phyloP scores from a whole-genome alignment of 164 flowering plant genomes.

The Buxus sempervirens region DNA sequence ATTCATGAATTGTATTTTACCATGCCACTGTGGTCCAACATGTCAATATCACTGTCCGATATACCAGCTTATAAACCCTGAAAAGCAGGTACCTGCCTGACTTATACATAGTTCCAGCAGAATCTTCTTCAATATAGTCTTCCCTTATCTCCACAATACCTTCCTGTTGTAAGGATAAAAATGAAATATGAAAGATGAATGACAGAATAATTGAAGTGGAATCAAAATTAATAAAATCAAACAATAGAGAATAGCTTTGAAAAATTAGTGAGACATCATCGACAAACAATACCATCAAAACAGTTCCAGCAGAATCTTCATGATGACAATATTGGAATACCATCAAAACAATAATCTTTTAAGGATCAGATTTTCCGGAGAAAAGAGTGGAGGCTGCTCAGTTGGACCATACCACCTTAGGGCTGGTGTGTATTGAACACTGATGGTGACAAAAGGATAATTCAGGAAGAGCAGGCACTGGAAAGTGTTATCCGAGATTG shows the following conservation, averaged over 20 bases:
- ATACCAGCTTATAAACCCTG: neutral
- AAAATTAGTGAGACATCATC: neutral
- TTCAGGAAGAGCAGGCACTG: too few relatives aligned
- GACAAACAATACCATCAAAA: constrained; percentile 4
- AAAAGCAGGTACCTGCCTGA: constrained; percentile 37
- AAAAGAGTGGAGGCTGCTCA: too few relatives aligned
- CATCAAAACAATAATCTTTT: too few relatives aligned
- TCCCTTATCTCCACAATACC: constrained; percentile 94
- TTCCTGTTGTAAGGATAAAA: constrained; percentile 44
- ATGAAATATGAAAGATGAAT: neutral
- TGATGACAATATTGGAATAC: too few relatives aligned
- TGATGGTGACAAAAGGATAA: too few relatives aligned
- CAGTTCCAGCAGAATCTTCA: too few relatives aligned
- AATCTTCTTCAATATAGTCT: constrained; percentile 59
- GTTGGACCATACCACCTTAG: too few relatives aligned
- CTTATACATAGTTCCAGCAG: constrained; percentile 18
- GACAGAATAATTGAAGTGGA: neutral
- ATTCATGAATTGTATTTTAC: too few relatives aligned
- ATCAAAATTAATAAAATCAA: neutral
- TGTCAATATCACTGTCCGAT: neutral
- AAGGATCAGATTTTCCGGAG: too few relatives aligned
- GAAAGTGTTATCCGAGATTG: too few relatives aligned
- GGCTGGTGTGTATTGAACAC: too few relatives aligned
- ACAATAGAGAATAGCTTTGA: neutral
- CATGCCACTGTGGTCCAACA: neutral